Percentiles rank a stretch among this genome's conserved stretches.
Evolutionary conservation across 192 early-diverging fungal genomes (phyloP).

Genomic region (Kickxella alabastrina): DNA sequence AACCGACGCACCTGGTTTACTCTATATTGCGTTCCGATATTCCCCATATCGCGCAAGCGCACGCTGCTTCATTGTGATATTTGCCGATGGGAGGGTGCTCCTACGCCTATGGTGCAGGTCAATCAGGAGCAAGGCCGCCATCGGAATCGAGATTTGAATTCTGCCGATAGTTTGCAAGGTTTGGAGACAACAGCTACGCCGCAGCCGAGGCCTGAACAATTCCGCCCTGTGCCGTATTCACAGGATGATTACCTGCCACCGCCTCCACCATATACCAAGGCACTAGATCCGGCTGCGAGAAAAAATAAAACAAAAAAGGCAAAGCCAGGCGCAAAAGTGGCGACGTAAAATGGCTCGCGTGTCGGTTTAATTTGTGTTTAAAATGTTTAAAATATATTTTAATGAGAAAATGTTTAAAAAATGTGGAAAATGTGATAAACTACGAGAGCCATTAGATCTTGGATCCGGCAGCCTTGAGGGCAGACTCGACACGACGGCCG

Average conservation of each 20-base stretch:
- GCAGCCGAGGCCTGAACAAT: slow-evolving; percentile 11
- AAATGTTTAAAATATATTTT: not conserved
- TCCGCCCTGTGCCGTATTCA: slow-evolving; percentile 32
- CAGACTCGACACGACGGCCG: slow-evolving; percentile 63
- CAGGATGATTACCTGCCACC: slow-evolving; percentile 32
- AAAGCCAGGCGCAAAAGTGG: not conserved
- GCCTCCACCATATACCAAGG: slow-evolving; percentile 27
- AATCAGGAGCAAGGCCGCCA: slow-evolving; percentile 5
- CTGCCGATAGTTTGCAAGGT: too few relatives aligned
- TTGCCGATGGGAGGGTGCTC: slow-evolving; percentile 40
- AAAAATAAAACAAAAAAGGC: not conserved
- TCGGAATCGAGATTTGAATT: slow-evolving; percentile 11
- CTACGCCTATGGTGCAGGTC: slow-evolving; percentile 6
- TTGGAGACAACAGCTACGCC: too few relatives aligned
- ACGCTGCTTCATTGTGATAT: slow-evolving; percentile 38
- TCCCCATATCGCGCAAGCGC: slow-evolving; percentile 35
- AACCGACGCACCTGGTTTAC: slow-evolving; percentile 43
- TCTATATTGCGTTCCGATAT: slow-evolving; percentile 34
- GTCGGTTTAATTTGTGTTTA: not conserved
- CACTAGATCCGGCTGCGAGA: not conserved
- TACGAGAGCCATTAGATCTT: slow-evolving; percentile 32
- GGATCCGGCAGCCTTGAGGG: slow-evolving; percentile 54
- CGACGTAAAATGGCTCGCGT: not conserved
- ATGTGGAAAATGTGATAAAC: too few relatives aligned
- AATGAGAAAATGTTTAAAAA: too few relatives aligned